phyloP scores from a whole-genome alignment of 2,329 filamentous ascomycete genomes.

The Monosporascus sp. region DNA sequence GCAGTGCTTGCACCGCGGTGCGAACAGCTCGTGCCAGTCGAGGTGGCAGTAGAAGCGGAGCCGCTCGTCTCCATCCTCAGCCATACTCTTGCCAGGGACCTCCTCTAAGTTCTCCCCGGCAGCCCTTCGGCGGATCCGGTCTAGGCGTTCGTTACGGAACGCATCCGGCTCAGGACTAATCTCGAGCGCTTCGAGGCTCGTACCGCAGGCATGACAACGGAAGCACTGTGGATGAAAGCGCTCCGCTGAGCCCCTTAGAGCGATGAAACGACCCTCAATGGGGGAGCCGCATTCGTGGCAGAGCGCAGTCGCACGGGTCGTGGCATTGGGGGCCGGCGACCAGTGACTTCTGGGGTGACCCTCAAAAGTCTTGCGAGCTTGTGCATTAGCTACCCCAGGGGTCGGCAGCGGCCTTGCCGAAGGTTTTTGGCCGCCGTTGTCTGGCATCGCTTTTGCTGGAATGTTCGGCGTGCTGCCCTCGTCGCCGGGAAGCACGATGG shows the following conservation, averaged over 20 bases:
- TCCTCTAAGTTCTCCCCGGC: slow-evolving; percentile 56
- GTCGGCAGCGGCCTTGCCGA: slow-evolving; percentile 42
- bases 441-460: slow-evolving; percentile 41
- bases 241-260: slow-evolving; percentile 63
- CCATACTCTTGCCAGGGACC: slow-evolving; percentile 56
- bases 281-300: slow-evolving; percentile 80
- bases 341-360: slow-evolving; percentile 48
- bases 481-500: slow-evolving; percentile 33
- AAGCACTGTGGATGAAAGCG: slow-evolving; percentile 95
- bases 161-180: slow-evolving; percentile 87
- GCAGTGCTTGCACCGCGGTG: slow-evolving; percentile 90
- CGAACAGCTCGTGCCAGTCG: slow-evolving; percentile 96
- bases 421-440: slow-evolving; percentile 28
- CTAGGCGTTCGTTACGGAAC: slow-evolving; percentile 64
- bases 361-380: slow-evolving; percentile 30
- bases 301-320: slow-evolving; percentile 56
- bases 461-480: slow-evolving; percentile 18
- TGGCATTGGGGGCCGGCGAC: slow-evolving; percentile 47
- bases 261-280: slow-evolving; percentile 87
- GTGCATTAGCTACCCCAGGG: slow-evolving; percentile 31
- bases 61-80: slow-evolving; percentile 66
- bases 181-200: slow-evolving; percentile 86
- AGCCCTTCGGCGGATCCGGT: slow-evolving; percentile 61
- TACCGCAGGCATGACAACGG: slow-evolving; percentile 79
- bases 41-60: slow-evolving; percentile 93